Percentiles rank a stretch among this genome's conserved stretches.
Conservation (phyloP, 1,139 yeast genomes). For the Scheffersomyces segobiensis region DNA sequence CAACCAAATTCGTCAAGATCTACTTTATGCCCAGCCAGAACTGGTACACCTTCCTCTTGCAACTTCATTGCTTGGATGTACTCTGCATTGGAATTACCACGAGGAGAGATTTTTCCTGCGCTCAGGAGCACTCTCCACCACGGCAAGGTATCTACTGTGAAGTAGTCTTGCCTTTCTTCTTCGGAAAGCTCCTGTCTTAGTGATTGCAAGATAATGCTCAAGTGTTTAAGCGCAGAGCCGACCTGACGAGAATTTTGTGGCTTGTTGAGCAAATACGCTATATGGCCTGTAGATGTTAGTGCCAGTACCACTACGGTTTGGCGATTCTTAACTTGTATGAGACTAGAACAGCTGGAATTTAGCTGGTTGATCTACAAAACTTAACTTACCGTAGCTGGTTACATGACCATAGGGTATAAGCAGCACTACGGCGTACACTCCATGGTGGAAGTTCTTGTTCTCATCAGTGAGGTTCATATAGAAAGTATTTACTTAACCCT, state of each 20-base stretch:
- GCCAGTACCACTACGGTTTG: background rate
- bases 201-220: conserved; percentile 20
- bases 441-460: conserved; percentile 56
- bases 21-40: conserved; percentile 38
- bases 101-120: conserved; percentile 59
- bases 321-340: background rate
- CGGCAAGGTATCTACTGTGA: conserved; percentile 48
- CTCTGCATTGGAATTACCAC: conserved; percentile 47
- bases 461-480: conserved; percentile 42
- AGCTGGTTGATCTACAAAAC: background rate
- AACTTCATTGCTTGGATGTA: conserved; percentile 48
- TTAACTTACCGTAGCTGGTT: conserved; percentile 59
- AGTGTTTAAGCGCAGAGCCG: conserved; percentile 64
- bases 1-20: conserved; percentile 57
- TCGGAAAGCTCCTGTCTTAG: conserved; percentile 21
- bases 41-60: conserved; percentile 50
- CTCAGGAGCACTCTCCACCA: conserved; percentile 81
- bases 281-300: conserved; percentile 47
- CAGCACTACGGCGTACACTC: conserved; percentile 57
- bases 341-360: too few relatives aligned
- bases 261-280: conserved; percentile 60
- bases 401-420: conserved; percentile 66
- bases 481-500: background rate
- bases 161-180: conserved; percentile 14
- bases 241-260: conserved; percentile 76